A percentile compares a stretch with the other conserved stretches of the same genome.
phyloP scores from a whole-genome alignment of 2,329 filamentous ascomycete species.

The Exserohilum rostratum region DNA sequence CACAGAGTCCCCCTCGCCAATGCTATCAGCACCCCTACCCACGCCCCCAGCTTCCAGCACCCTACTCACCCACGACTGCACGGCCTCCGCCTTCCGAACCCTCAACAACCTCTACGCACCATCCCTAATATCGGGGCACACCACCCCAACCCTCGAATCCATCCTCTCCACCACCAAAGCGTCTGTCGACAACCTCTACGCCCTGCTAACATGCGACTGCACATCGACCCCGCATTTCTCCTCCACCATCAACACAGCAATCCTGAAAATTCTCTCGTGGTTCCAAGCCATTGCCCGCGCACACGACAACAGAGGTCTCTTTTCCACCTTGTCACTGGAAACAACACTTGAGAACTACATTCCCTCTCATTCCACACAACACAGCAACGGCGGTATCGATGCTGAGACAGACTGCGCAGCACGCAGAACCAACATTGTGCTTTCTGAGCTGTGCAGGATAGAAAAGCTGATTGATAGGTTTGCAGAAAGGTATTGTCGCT shows the following conservation, averaged over 20 bases:
- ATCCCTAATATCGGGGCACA: slow-evolving; percentile 30
- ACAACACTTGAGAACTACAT: no score
- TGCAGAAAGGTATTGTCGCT: slow-evolving; percentile 42
- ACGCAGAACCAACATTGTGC: slow-evolving; percentile 40
- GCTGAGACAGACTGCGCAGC: no score
- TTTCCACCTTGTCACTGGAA: slow-evolving; percentile 22
- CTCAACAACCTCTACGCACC: slow-evolving; percentile 44
- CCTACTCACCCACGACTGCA: slow-evolving; percentile 42
- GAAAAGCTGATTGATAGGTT: slow-evolving; percentile 49
- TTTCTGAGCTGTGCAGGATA: slow-evolving; percentile 43
- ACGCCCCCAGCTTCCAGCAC: slow-evolving; percentile 33
- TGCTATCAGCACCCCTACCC: slow-evolving; percentile 37
- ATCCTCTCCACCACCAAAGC: slow-evolving; percentile 43
- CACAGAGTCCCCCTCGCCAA: slow-evolving; percentile 31
- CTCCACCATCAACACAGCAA: slow-evolving; percentile 44
- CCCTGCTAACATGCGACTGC: slow-evolving; percentile 43
- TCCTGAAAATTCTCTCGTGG: slow-evolving; percentile 46
- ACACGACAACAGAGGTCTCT: slow-evolving; percentile 18
- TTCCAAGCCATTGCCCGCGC: slow-evolving; percentile 43
- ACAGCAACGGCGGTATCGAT: no score
- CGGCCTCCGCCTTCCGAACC: slow-evolving; percentile 44
- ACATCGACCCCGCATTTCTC: slow-evolving; percentile 46
- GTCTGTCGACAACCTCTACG: slow-evolving; percentile 43
- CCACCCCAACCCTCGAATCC: slow-evolving; percentile 39
- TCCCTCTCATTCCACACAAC: no score